Evolutionary conservation across 2,329 filamentous ascomycete species (phyloP), one percentile per base, ranked within the genome.

Genomic region (Verticillium zaregamsianum): DNA sequence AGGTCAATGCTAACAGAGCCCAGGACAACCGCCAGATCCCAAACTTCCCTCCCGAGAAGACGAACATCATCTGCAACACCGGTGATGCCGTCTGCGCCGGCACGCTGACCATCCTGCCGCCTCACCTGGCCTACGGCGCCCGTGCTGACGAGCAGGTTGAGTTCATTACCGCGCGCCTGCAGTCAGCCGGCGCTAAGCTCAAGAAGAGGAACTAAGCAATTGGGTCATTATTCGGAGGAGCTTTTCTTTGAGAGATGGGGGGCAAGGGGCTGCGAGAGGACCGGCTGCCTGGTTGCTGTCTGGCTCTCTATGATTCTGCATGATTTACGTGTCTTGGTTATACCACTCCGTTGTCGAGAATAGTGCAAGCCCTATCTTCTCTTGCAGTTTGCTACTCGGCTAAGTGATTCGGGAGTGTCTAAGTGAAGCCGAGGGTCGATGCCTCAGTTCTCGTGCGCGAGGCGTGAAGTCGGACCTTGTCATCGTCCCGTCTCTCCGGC

Each of bases 11-110:
- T 31, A 17, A 33, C 57, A 32, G 14, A 54, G 17, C 11, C 15
- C 72, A 77, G 59, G 74, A 77, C 64, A 66, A 70, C 25, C 74
- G 71, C 20, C 70, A 71, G 57, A 76, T 78, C 59, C 65, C 65
- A 39, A 70, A 72, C 45, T 78, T 72, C 66, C 71, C 73, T 25
- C 56, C 64, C 15, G 71, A 73, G 56, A 71, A 73, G 67, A 76
- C 73, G 58, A 71, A 74, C 49, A 73, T 78, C 65, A 77, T 78
- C 69, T 79, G 77, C 70, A 77, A 77, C 64, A 15, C 61, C 9
- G 74, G 75, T 58, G 77, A 79, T 62, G 67, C 70, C 33, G 70
- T 78, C 60, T 79, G 77, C 68, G 63, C 61, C 3, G 74, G 76
- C 57, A 72, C 67, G 1, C 68, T 79, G 12, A 68, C 66, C 32